A percentile compares a stretch with the other conserved stretches of the same genome.
Conservation (phyloP, 1,284 basidiomycete genomes). For the Heterobasidion irregulare region DNA sequence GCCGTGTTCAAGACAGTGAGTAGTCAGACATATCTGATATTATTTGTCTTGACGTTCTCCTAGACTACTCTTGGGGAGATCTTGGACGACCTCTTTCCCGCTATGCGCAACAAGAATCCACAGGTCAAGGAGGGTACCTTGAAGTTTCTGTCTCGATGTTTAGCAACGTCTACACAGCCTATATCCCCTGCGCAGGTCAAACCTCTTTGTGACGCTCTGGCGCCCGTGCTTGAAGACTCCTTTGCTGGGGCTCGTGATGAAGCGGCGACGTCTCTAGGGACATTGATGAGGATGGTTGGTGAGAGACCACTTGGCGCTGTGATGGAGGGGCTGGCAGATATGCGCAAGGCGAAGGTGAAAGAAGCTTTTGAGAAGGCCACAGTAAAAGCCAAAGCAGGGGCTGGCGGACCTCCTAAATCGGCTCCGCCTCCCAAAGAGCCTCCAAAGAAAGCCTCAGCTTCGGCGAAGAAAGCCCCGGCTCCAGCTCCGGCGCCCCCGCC, state of each 20-base stretch:
- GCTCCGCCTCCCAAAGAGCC: constrained; percentile 33
- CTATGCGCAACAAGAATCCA: constrained; percentile 89
- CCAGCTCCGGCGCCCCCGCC: constrained; percentile 20
- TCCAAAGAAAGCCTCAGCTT: constrained; percentile 15
- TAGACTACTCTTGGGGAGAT: constrained; percentile 81
- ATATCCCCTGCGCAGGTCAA: constrained; percentile 77
- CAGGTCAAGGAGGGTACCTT: constrained; percentile 94
- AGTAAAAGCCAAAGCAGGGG: constrained; percentile 76
- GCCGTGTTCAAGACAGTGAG: constrained; percentile 81
- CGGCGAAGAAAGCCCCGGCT: constrained; percentile 25
- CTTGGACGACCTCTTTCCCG: constrained; percentile 75
- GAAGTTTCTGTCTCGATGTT: constrained; percentile 80
- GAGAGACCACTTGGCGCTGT: constrained; percentile 87
- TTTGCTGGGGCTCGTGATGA: constrained; percentile 89
- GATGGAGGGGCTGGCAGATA: constrained; percentile 83
- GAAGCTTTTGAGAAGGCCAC: constrained; percentile 87
- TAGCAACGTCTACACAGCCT: constrained; percentile 63
- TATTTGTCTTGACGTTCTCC: constrained; percentile 14
- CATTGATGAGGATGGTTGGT: constrained; percentile 95
- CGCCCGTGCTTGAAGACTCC: constrained; percentile 78
- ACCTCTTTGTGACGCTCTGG: constrained; percentile 74
- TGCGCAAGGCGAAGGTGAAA: constrained; percentile 90
- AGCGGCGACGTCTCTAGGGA: constrained; percentile 83
- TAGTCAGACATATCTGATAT: constrained; percentile 8
- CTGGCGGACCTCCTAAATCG: constrained; percentile 36